Evolutionary conservation across 225 moss, liverwort and hornwort species (phyloP).

Genomic region (Neckera pumila): DNA sequence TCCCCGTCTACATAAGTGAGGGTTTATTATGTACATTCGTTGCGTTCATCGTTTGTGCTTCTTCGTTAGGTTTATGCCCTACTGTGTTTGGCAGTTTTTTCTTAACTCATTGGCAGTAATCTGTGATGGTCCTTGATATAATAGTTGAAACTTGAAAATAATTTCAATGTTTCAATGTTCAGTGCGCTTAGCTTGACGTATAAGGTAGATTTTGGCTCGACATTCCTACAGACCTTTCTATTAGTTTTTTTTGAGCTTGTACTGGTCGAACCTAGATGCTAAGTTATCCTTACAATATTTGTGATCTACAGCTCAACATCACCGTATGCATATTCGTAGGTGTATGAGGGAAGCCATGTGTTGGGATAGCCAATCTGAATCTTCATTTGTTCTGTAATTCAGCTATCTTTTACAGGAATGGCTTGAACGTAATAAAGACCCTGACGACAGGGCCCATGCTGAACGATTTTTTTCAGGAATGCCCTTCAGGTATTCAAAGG

Average conservation of each 20-base stretch:
- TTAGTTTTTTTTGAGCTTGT: neutral
- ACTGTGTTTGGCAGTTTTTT: neutral
- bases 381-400: neutral
- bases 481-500: conserved; percentile 37
- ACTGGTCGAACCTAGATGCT: neutral
- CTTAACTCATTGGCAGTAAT: neutral
- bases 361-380: neutral
- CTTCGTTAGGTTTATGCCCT: neutral
- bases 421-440: conserved; percentile 26
- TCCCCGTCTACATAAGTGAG: neutral
- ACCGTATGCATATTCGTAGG: neutral
- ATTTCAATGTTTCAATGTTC: neutral
- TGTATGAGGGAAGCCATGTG: neutral
- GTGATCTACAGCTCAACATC: neutral
- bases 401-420: conserved; percentile 60
- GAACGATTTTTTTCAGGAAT: conserved; percentile 23
- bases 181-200: neutral
- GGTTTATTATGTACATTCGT: neutral
- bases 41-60: neutral
- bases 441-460: neutral
- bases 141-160: neutral
- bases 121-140: neutral
- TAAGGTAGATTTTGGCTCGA: neutral
- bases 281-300: neutral
- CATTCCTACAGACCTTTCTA: neutral